Percentiles rank a stretch among this genome's conserved stretches.
Conservation (phyloP, 2,329 filamentous ascomycete species). For the Phialophora macrospora region DNA sequence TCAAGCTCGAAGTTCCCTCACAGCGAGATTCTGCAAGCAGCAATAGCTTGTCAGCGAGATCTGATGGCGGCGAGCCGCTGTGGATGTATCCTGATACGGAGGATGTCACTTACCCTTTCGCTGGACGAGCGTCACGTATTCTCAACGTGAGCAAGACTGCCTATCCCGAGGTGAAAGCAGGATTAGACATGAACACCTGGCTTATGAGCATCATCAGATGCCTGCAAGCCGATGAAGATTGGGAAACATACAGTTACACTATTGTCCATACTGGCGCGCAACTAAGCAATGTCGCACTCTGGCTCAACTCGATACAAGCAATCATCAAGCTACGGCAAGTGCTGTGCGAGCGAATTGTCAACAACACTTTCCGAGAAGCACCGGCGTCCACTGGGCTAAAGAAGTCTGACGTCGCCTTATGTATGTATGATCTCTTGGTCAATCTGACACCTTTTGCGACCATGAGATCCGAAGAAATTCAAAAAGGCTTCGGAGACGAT, state of each 20-base stretch:
- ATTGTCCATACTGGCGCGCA: slow-evolving; percentile 86
- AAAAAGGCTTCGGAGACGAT: slow-evolving; percentile 71
- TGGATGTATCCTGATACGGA: slow-evolving; percentile 62
- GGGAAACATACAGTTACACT: slow-evolving; percentile 92
- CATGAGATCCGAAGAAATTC: slow-evolving; percentile 74
- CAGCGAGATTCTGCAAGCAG: slow-evolving; percentile 35
- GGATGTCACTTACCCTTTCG: slow-evolving; percentile 24
- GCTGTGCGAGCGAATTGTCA: slow-evolving; percentile 81
- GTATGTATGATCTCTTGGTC: slow-evolving; percentile 82
- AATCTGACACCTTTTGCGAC: slow-evolving; percentile 79
- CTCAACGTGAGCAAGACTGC: slow-evolving; percentile 28
- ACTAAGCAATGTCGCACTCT: slow-evolving; percentile 86
- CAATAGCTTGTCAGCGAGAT: slow-evolving; percentile 30
- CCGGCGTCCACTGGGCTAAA: slow-evolving; percentile 78
- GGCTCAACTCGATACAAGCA: slow-evolving; percentile 72
- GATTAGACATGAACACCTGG: slow-evolving; percentile 70
- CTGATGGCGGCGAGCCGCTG: slow-evolving; percentile 45
- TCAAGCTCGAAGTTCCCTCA: slow-evolving; percentile 24
- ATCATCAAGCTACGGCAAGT: slow-evolving; percentile 75
- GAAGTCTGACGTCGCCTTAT: slow-evolving; percentile 85
- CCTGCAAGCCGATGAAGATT: slow-evolving; percentile 76
- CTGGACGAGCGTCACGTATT: slow-evolving; percentile 21
- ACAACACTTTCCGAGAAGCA: slow-evolving; percentile 78
- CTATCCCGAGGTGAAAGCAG: slow-evolving; percentile 38
- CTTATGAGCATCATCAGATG: slow-evolving; percentile 76